phyloP scores from a whole-genome alignment of 208 protist genomes.

The Endotrypanum monterogeii region DNA sequence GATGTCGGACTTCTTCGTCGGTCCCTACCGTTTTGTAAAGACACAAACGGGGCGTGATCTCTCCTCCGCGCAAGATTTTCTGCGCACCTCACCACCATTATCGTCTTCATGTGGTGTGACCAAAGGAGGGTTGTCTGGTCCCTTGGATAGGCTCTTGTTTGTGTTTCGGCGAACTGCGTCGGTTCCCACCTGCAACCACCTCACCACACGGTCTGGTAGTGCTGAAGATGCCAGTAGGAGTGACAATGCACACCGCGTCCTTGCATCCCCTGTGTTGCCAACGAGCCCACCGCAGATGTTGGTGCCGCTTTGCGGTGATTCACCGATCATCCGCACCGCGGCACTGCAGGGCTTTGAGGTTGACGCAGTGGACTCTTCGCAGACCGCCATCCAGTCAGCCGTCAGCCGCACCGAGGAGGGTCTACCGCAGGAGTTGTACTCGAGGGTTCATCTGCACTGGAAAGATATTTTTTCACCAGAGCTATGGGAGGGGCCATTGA shows the following conservation, averaged over 20 bases:
- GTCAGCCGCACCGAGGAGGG: constrained; percentile 62
- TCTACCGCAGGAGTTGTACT: constrained; percentile 45
- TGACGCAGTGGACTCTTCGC: constrained; percentile 76
- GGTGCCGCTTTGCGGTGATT: constrained; percentile 90
- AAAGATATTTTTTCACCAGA: constrained; percentile 78
- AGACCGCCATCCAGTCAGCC: constrained; percentile 77
- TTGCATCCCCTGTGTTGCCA: constrained; percentile 1
- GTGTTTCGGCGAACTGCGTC: constrained; percentile 1
- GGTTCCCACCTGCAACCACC: background rate
- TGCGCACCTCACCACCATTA: constrained; percentile 28
- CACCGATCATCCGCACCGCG: constrained; percentile 73
- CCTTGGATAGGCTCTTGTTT: constrained; percentile 8
- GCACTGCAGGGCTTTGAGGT: constrained; percentile 80
- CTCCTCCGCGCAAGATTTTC: constrained; percentile 58
- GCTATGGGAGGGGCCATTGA: constrained; percentile 71
- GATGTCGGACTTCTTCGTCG: constrained; percentile 53
- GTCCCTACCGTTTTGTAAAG: constrained; percentile 69
- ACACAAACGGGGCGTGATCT: constrained; percentile 72
- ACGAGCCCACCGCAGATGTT: constrained; percentile 43
- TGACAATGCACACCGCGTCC: background rate
- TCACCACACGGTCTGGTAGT: background rate
- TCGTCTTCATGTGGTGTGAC: background rate
- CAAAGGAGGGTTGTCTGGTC: background rate
- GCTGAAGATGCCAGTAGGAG: background rate
- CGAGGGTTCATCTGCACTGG: constrained; percentile 69